phyloP scores from a whole-genome alignment of 441 rosid species.

The Gossypium lobatum region DNA sequence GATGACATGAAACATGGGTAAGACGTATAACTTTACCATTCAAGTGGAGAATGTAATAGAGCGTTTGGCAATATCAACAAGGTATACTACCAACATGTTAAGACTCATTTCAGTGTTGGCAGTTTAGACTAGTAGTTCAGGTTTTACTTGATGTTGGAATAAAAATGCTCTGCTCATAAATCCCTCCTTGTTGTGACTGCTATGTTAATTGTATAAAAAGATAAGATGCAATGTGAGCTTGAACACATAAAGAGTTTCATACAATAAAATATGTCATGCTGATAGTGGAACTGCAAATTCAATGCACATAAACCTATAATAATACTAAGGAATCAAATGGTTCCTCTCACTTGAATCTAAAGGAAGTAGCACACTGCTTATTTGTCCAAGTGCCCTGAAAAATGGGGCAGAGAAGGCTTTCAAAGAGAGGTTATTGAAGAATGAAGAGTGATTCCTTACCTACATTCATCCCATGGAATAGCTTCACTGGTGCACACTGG shows the following conservation, averaged over 20 bases:
- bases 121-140: not conserved
- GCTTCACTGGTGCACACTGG: conserved; percentile 90
- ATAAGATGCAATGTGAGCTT: not conserved
- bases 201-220: not conserved
- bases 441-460: conserved; percentile 33
- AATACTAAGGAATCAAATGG: not conserved
- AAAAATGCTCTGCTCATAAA: not conserved
- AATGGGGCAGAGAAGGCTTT: not conserved
- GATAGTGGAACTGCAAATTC: not conserved
- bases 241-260: not conserved
- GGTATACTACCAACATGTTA: not conserved
- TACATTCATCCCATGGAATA: conserved; percentile 94
- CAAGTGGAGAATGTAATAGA: not conserved
- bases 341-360: not conserved
- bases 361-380: not conserved
- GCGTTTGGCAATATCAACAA: not conserved
- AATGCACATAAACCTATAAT: not conserved
- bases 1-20: not conserved
- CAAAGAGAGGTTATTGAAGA: not conserved
- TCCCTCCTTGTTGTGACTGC: not conserved
- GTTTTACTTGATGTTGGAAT: not conserved
- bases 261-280: not conserved
- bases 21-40: not conserved
- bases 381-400: not conserved
- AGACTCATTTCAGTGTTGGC: not conserved